Evolutionary conservation across 1,139 yeast genomes (phyloP), one percentile per base, ranked within the genome.

Genomic region (Zygotorulaspora mrakii): DNA sequence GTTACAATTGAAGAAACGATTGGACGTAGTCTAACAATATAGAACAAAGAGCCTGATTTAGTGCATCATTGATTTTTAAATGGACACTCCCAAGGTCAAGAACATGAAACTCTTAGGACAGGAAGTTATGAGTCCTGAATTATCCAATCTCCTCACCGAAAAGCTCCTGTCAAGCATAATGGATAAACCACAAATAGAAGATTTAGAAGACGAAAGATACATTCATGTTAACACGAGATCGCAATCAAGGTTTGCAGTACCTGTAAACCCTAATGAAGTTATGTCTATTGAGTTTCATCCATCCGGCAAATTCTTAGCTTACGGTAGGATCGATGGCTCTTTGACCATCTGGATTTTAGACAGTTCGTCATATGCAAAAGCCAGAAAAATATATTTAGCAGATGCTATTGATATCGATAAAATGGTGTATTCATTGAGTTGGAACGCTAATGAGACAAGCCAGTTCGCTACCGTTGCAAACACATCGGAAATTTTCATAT

Each of bases 391-490:
- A 17, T 43, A 55, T 3, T 68, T 67, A 4, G 67, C 73, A 0
- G 59, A 68, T 12, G 60, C 66, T 2, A 67, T 74, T 2, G 73
- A 78, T 1, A 80, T 75, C 45, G 65, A 62, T 1, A 66, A 65
- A 42, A 63, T 76, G 2, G 75, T 77, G 1, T 74, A 73, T 33
- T 57, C 71, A 11, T 50, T 83, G 2, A 59, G 76, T 1, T 84
- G 91, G 88, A 71, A 77, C 43, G 84, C 88, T 0, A 55, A 55
- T 11, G 68, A 71, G 33, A 76, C 74, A 17, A 67, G 65, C 31
- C 62, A 71, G 17, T 67, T 84, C 45, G 84, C 78, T 1, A 71
- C 84, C 2, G 82, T 76, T 11, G 79, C 82, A 1, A 63, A 74
- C 37, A 85, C 80, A 48, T 60, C 63, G n/a, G 58, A 57, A 31